Conservation (phyloP, 495 filamentous ascomycete species). For the Ascobolus immersus region DNA sequence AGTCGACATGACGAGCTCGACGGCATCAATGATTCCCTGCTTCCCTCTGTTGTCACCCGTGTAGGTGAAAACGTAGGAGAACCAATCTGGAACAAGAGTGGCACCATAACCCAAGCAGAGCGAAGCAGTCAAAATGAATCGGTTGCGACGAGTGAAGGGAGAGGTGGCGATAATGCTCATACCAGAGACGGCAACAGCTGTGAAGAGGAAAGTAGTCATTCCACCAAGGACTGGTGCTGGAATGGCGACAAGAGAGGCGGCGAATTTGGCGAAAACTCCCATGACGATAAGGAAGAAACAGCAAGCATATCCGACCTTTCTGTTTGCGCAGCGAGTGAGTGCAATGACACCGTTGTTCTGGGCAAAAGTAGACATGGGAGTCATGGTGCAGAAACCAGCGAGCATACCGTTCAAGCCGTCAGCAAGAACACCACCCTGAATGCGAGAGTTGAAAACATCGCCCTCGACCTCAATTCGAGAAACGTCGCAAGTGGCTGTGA, state of each 20-base stretch:
- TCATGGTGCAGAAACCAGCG: conserved; percentile 61
- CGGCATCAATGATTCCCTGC: conserved; percentile 59
- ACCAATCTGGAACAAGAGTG: conserved; percentile 42
- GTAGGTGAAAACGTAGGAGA: conserved; percentile 48
- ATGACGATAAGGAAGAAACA: conserved; percentile 56
- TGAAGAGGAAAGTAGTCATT: conserved; percentile 64
- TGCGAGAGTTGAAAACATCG: conserved; percentile 55
- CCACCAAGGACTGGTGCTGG: conserved; percentile 60
- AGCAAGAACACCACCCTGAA: conserved; percentile 68
- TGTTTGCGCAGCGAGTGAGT: conserved; percentile 68
- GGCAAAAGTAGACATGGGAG: conserved; percentile 52
- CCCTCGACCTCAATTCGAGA: conserved; percentile 65
- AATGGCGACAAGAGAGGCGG: conserved; percentile 65
- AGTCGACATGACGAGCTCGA: conserved; percentile 56
- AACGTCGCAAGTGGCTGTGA: conserved; percentile 44
- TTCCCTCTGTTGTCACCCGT: conserved; percentile 41
- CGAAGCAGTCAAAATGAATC: conserved; percentile 64
- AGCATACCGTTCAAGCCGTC: conserved; percentile 66
- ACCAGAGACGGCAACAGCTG: conserved; percentile 54
- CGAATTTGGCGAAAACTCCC: conserved; percentile 81
- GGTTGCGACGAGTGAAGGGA: conserved; percentile 59
- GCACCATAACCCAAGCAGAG: conserved; percentile 47
- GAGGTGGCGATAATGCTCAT: conserved; percentile 58
- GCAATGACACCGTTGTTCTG: conserved; percentile 90
- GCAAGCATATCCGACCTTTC: conserved; percentile 26